phyloP scores from a whole-genome alignment of 2,329 filamentous ascomycete species.

The Phaeosphaeriaceae sp. region DNA sequence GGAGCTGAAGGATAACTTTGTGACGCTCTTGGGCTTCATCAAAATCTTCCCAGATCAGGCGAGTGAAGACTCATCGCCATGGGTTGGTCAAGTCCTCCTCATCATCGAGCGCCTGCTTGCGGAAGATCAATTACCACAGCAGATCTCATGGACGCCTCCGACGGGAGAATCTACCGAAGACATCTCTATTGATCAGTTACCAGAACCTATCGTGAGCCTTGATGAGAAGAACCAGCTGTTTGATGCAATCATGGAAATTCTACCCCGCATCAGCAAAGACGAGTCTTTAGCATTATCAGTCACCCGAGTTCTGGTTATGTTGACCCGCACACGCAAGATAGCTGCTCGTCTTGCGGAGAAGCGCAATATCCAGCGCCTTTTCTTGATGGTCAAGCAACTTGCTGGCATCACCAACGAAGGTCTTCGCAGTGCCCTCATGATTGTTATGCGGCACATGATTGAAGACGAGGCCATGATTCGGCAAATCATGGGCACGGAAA shows the following conservation, averaged over 20 bases:
- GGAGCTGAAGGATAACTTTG: slow-evolving; percentile 77
- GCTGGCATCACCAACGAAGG: slow-evolving; percentile 78
- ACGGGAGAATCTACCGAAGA: slow-evolving; percentile 54
- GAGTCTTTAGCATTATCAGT: slow-evolving; percentile 83
- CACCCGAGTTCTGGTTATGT: slow-evolving; percentile 81
- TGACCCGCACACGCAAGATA: slow-evolving; percentile 79
- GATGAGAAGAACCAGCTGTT: slow-evolving; percentile 76
- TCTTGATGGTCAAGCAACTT: slow-evolving; percentile 94
- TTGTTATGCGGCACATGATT: slow-evolving; percentile 88
- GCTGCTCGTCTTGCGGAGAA: slow-evolving; percentile 83
- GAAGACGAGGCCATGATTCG: slow-evolving; percentile 92
- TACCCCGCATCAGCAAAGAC: slow-evolving; percentile 88
- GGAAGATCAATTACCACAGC: slow-evolving; percentile 81
- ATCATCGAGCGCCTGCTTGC: slow-evolving; percentile 90
- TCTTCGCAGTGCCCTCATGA: slow-evolving; percentile 78
- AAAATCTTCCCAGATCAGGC: slow-evolving; percentile 71
- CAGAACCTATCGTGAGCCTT: slow-evolving; percentile 67
- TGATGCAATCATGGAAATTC: slow-evolving; percentile 77
- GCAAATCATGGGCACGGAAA: slow-evolving; percentile 90
- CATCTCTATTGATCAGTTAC: slow-evolving; percentile 65
- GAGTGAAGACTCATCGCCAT: slow-evolving; percentile 82
- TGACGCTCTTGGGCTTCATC: slow-evolving; percentile 79
- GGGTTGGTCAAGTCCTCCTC: slow-evolving; percentile 89
- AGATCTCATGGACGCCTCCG: slow-evolving; percentile 73
- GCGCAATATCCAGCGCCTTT: slow-evolving; percentile 85